A percentile compares a stretch with the other conserved stretches of the same genome.
Evolutionary conservation across 345 rosid genomes (phyloP).

Genomic region (sweet orange (Citrus sinensis)): DVS_A1.0 CM039161.1:7785501-7786000

Average conservation of each 20-base stretch:
- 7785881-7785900: slow-evolving; percentile 10
- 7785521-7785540: no score
- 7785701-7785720: slow-evolving; percentile 36
- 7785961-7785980: background rate
- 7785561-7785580: no score
- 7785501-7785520: no score
- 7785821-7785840: background rate
- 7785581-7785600: no score
- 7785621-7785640: slow-evolving; percentile 6
- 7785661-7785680: slow-evolving; percentile 23
- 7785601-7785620: no score
- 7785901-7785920: slow-evolving; percentile 30
- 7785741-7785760: slow-evolving; percentile 23
- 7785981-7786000: background rate
- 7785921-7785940: background rate
- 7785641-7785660: slow-evolving; percentile 33
- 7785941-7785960: no score
- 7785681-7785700: slow-evolving; percentile 22
- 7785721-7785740: slow-evolving; percentile 8
- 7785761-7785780: slow-evolving; percentile 24
- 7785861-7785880: background rate
- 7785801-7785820: background rate
- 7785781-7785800: slow-evolving; percentile 7
- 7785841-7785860: background rate
- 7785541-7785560: no score